Evolutionary conservation across 345 rosid species (phyloP).

Genomic region (Rhizophora mangle): DNA sequence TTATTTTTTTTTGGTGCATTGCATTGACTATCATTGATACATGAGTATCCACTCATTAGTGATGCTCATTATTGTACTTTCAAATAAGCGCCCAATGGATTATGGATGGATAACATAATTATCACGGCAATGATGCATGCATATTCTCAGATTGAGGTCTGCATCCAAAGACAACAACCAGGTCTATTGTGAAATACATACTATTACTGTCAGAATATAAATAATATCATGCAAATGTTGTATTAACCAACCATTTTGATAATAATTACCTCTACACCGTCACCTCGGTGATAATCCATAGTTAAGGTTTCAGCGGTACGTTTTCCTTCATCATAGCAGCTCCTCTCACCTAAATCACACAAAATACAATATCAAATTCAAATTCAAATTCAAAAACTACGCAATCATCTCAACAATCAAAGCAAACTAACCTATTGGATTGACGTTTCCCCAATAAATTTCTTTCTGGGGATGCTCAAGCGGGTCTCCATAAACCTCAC

Average conservation of each 20-base stretch:
- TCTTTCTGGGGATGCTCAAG: conserved; percentile 99
- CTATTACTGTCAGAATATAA: background rate
- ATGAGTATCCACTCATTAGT: no score
- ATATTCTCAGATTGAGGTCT: no score
- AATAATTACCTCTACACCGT: conserved; percentile 73
- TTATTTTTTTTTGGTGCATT: no score
- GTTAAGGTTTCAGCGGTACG: conserved; percentile 92
- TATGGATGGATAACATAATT: no score
- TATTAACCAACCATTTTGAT: background rate
- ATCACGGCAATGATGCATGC: no score
- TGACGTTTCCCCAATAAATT: conserved; percentile 97
- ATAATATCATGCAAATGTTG: background rate
- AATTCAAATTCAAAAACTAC: background rate
- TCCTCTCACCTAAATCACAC: conserved; percentile 3
- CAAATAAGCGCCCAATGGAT: no score
- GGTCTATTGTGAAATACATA: background rate
- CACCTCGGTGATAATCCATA: conserved; percentile 98
- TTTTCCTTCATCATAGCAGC: conserved; percentile 61
- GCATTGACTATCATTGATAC: no score
- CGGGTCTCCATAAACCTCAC: conserved; percentile 99
- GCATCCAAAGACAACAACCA: no score
- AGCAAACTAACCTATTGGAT: conserved; percentile 69
- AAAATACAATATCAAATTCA: background rate
- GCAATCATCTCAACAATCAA: background rate
- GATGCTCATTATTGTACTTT: no score